Conservation (phyloP, 2,329 filamentous ascomycete species). For the Botrytis deweyae region DNA sequence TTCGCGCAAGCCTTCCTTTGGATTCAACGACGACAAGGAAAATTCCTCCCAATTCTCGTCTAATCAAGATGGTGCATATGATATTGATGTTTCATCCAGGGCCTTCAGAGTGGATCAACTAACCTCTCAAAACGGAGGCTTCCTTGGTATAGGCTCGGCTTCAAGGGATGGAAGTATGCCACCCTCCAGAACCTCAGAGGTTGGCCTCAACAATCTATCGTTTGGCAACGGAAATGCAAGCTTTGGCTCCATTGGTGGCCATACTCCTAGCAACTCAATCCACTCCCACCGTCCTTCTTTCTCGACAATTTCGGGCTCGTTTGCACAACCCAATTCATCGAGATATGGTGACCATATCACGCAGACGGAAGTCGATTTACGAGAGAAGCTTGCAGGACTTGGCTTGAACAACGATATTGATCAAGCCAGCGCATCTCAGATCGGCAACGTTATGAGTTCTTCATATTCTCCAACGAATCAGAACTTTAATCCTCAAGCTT, state of each 20-base stretch:
- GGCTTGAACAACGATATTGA: slow-evolving; percentile 33
- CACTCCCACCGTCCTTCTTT: slow-evolving; percentile 49
- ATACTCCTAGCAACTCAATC: slow-evolving; percentile 47
- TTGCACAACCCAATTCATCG: slow-evolving; percentile 47
- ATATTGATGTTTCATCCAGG: slow-evolving; percentile 31
- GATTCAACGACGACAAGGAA: slow-evolving; percentile 38
- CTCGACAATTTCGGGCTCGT: slow-evolving; percentile 48
- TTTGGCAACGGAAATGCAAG: slow-evolving; percentile 29
- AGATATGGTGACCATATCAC: slow-evolving; percentile 31
- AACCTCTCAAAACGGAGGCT: slow-evolving; percentile 45
- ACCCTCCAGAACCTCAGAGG: slow-evolving; percentile 54
- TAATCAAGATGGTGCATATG: slow-evolving; percentile 30
- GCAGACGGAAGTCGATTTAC: slow-evolving; percentile 34
- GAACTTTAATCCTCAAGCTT: slow-evolving; percentile 31
- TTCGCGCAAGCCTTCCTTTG: slow-evolving; percentile 34
- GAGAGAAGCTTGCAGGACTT: slow-evolving; percentile 35
- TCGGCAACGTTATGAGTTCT: slow-evolving; percentile 26
- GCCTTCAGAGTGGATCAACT: slow-evolving; percentile 30
- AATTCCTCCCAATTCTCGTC: slow-evolving; percentile 31
- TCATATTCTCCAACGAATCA: slow-evolving; percentile 35
- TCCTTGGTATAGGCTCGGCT: slow-evolving; percentile 46
- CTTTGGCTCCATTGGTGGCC: slow-evolving; percentile 39
- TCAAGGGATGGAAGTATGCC: slow-evolving; percentile 57
- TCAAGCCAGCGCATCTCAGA: slow-evolving; percentile 27
- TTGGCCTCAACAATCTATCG: slow-evolving; percentile 38